These are phyloP conservation scores for Microbotryum scabiosae DNA, from an alignment of 1,284 basidiomycete species.

Conservation along the genomic window DNA sequence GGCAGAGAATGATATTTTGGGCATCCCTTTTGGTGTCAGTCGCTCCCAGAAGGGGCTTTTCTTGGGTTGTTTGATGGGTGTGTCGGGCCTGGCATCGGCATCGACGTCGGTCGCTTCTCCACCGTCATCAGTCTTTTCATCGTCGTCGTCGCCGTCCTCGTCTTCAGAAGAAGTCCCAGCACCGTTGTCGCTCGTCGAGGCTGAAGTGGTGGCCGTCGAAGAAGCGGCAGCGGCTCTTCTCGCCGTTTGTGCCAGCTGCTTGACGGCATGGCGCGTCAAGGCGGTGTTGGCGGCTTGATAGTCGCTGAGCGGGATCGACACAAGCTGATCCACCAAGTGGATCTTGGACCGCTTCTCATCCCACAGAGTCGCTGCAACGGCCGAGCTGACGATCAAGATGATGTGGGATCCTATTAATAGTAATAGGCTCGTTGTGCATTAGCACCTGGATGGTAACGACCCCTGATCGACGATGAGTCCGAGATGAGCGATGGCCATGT, in stretches of 20 bases:
- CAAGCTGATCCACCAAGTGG: slow-evolving; percentile 4
- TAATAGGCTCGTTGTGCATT: slow-evolving; percentile 36
- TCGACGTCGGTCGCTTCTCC: slow-evolving; percentile 35
- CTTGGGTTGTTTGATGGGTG: not conserved
- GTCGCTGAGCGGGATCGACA: slow-evolving; percentile 23
- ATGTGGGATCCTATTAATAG: slow-evolving; percentile 7
- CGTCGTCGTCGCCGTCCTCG: slow-evolving; percentile 50
- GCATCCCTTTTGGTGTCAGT: slow-evolving; percentile 1
- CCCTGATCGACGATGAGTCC: too few relatives aligned
- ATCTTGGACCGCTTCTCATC: slow-evolving; percentile 14
- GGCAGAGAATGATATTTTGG: not conserved
- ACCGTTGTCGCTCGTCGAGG: slow-evolving; percentile 45
- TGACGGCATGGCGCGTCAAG: slow-evolving; percentile 36
- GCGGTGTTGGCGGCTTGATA: slow-evolving; percentile 1
- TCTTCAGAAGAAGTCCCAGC: slow-evolving; percentile 44
- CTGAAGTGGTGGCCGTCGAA: slow-evolving; percentile 49
- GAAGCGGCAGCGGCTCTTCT: slow-evolving; percentile 43
- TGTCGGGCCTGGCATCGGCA: slow-evolving; percentile 7
- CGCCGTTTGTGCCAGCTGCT: slow-evolving; percentile 42
- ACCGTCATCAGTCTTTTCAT: slow-evolving; percentile 46
- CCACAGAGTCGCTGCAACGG: slow-evolving; percentile 11
- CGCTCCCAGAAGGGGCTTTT: slow-evolving; percentile 23
- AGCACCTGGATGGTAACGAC: too few relatives aligned
- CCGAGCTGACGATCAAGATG: slow-evolving; percentile 12
- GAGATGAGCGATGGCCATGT: too few relatives aligned